Base-by-base conservation (phyloP, 1,139 yeast species). In the Geotrichum europaeum region DNA sequence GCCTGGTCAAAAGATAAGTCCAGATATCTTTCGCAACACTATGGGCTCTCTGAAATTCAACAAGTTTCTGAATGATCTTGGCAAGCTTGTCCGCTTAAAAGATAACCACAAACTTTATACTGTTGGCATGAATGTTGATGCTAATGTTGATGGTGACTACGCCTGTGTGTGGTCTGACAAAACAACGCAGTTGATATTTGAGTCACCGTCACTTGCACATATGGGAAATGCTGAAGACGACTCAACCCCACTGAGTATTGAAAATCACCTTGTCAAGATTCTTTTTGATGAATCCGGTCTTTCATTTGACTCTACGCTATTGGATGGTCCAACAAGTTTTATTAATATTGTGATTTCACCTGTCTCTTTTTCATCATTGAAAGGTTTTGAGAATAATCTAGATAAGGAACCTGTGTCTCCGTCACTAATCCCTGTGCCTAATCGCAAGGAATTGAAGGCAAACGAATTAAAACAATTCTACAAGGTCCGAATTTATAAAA, bases 291-390 rank as follows among this genome's bases (percentile, higher is more conserved):
- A 89, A 66, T 84, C 91, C 12, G 84, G 84, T 0, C 72, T 75
- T 13, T 82, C 84, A 7, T 88, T 87, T 73, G 82, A 86, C 65
- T 87, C 88, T 75, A 86, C 87, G 66, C 73, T 84, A 49, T 83
- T 89, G 64, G 81, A 83, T 70, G 82, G 90, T n/a, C 96, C 89
- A 73, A 89, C 89, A 78, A 89, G 86, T 67, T 89, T 89, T 71
- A 78, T 90, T 70, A 87, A 86, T 67, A 84, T 90, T 65, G 96
- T 89, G 43, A 82, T 90, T 49, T 79, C 87, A 6, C 96, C 96
- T 0, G 86, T 84, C 62, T 70, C 77, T n/a, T 72, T 64, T 25
- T 63, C 69, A 20, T 66, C 66, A 15, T 3, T 51, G 32, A 36
- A 50, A 36, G 15, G 13, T 20, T 10, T 47, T 15, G 57, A 58